Evolutionary conservation across 768 basidiomycete genomes (phyloP), one percentile per base, ranked within the genome.

Genomic region (Rhodocollybia butyracea): DNA sequence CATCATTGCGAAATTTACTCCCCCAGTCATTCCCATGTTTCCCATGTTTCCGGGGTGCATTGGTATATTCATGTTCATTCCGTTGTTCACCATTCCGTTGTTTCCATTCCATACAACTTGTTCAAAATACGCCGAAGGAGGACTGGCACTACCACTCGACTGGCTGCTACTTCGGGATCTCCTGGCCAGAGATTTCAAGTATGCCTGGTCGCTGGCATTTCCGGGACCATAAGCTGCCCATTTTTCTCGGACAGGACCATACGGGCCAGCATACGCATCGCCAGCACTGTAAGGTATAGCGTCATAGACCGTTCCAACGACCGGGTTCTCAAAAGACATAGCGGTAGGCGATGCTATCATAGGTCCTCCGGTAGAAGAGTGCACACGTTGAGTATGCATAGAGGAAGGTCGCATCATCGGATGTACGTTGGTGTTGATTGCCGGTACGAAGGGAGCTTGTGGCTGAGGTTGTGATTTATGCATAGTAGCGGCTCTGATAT

Each of bases 241-340:
- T 21, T 51, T 51, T 4, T 51, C 51, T 13, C 27, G 51, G 1
- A 26, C 40, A 3, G 60, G 58, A 24, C 65, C 64, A 22, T 57
- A n/a, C 30, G 60, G 34, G 41, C 61, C 45, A 32, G 41, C 5
- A 51, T 69, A 65, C 32, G 60, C 59, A 24, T 66, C 64, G 17
- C 57, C 15, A 31, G 51, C 22, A 22, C 22, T 8, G 27, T 46
- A 38, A 47, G 48, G 47, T 19, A 32, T 24, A 19, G 43, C 54
- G 36, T 61, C 57, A 46, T 55, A 62, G 53, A 59, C 46, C 32
- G 56, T 61, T 3, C 58, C 60, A 70, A 81, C 76, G 2, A 75
- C 74, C 2, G 82, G 81, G 56, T 82, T 82, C 63, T 83, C 82
- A 55, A 71, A 82, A 3, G 78, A 76, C 57, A 76, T 75, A 2